Evolutionary conservation across 2,329 filamentous ascomycete genomes (phyloP).

Genomic region (Fusarium nisikadoi): DNA sequence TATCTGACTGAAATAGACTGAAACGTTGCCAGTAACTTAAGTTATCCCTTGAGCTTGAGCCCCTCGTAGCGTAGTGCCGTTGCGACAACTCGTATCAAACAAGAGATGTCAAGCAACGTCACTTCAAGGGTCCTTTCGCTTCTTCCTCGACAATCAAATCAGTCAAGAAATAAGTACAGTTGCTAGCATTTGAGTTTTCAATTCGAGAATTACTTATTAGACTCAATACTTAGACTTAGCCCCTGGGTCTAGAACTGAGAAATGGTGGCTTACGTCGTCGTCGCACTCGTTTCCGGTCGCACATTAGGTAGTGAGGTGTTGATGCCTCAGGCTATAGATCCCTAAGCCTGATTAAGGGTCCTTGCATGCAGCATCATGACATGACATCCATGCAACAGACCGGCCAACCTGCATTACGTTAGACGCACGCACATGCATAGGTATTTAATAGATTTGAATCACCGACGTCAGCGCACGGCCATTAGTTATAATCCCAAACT

Average conservation of each 20-base stretch:
- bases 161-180: neutral
- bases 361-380: neutral
- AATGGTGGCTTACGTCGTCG: conserved; percentile 36
- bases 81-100: conserved; percentile 11
- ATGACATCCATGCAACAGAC: neutral
- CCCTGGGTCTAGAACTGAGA: conserved; percentile 16
- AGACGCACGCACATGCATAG: neutral
- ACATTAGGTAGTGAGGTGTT: neutral
- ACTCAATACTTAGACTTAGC: neutral
- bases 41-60: neutral
- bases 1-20: conserved; percentile 3
- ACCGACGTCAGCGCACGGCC: neutral
- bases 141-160: neutral
- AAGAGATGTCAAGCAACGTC: conserved; percentile 9
- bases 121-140: conserved; percentile 10
- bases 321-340: conserved; percentile 26
- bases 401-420: neutral
- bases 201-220: neutral
- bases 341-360: conserved; percentile 15
- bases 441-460: neutral
- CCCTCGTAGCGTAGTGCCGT: conserved; percentile 12
- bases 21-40: conserved; percentile 2
- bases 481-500: neutral
- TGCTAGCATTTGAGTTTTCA: neutral
- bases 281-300: conserved; percentile 16